Percentiles rank a stretch among this genome's conserved stretches.
Evolutionary conservation across 1,284 basidiomycete genomes (phyloP).

Genomic region (Ustilago curta): DNA sequence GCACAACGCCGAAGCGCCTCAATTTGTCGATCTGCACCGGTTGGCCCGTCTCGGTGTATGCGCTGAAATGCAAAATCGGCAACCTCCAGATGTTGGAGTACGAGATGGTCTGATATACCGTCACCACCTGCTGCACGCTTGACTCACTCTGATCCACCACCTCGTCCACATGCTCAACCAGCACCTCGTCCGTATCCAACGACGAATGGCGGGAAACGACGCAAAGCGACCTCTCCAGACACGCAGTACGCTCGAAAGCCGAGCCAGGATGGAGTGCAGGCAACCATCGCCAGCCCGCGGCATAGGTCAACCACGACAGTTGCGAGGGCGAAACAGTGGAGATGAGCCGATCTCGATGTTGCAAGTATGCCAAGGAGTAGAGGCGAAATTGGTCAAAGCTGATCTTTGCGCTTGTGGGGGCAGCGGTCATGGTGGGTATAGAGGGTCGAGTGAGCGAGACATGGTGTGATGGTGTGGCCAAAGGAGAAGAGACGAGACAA

Average conservation of each 20-base stretch:
- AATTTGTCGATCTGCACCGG: constrained; percentile 11
- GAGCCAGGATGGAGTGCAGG: not conserved
- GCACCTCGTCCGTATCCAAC: not conserved
- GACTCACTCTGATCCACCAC: not conserved
- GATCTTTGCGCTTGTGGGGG: not conserved
- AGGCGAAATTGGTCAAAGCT: constrained; percentile 9
- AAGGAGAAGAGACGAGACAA: not conserved
- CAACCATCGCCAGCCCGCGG: constrained; percentile 14
- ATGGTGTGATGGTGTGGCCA: too few relatives aligned
- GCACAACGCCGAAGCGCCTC: not conserved
- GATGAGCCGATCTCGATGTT: constrained; percentile 4
- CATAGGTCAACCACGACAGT: constrained; percentile 30
- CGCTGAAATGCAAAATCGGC: constrained; percentile 35
- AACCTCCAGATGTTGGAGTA: constrained; percentile 26
- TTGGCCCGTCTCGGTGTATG: constrained; percentile 2
- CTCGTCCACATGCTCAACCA: not conserved
- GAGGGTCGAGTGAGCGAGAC: not conserved
- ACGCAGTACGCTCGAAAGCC: constrained; percentile 9
- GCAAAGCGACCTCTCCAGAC: constrained; percentile 13
- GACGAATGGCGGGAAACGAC: not conserved
- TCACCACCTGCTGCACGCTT: not conserved
- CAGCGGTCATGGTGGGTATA: not conserved
- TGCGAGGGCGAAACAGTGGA: not conserved
- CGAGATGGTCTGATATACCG: constrained; percentile 21
- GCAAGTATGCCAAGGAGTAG: constrained; percentile 9